A percentile compares a stretch with the other conserved stretches of the same genome.
These are phyloP conservation scores for Thielaviopsis ethacetica DNA, from an alignment of 2,329 filamentous ascomycete genomes.

Conservation along the genomic window DNA sequence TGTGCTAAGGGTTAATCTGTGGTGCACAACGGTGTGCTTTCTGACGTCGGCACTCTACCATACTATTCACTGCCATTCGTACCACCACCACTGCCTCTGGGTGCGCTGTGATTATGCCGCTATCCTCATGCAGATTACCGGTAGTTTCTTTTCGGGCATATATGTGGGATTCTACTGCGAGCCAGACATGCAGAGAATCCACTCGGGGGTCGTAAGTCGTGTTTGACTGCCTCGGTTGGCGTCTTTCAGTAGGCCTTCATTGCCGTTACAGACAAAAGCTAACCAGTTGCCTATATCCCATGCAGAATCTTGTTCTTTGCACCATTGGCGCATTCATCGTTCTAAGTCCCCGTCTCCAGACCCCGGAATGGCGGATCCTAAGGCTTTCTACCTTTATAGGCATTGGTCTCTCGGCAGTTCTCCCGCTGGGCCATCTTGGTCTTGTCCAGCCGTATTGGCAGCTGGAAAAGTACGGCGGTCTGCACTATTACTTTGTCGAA, in stretches of 20 bases:
- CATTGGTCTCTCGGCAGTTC: slow-evolving; percentile 23
- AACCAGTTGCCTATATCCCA: neutral
- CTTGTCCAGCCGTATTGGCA: slow-evolving; percentile 22
- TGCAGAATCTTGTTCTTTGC: slow-evolving; percentile 21
- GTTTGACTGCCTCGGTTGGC: no score
- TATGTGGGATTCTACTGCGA: slow-evolving; percentile 26
- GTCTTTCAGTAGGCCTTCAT: no score
- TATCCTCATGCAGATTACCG: slow-evolving; percentile 23
- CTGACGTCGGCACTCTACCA: slow-evolving; percentile 24
- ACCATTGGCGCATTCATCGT: slow-evolving; percentile 21
- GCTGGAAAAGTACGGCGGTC: slow-evolving; percentile 23
- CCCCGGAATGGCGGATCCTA: slow-evolving; percentile 20
- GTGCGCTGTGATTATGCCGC: slow-evolving; percentile 23
- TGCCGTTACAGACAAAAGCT: neutral
- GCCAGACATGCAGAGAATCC: slow-evolving; percentile 17
- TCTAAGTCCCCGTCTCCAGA: slow-evolving; percentile 21
- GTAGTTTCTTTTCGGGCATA: slow-evolving; percentile 23
- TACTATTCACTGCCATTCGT: slow-evolving; percentile 24
- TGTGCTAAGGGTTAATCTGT: slow-evolving; percentile 25
- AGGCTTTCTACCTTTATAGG: slow-evolving; percentile 22
- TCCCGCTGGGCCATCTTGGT: slow-evolving; percentile 24
- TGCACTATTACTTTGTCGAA: slow-evolving; percentile 25
- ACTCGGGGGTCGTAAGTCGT: slow-evolving; percentile 22
- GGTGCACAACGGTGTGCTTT: slow-evolving; percentile 22
- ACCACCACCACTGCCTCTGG: slow-evolving; percentile 20